Evolutionary conservation across 2,329 filamentous ascomycete species (phyloP), one percentile per base, ranked within the genome.

Genomic region (Aspergillus vadensis): DNA sequence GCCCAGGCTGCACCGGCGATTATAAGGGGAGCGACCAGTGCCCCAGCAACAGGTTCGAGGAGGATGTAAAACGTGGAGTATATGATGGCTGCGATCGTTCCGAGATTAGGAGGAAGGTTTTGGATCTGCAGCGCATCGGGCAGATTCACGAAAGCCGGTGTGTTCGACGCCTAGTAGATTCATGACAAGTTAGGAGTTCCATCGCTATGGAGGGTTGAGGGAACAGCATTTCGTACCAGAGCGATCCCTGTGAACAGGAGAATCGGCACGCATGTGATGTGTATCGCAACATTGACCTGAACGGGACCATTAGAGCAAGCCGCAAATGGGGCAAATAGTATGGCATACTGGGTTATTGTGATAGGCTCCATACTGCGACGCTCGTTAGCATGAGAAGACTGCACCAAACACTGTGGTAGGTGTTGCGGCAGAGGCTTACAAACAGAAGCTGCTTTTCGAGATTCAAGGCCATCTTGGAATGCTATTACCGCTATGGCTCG

Each of bases 11-110:
- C 89, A 57, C 86, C 87, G 19, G 81, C 89, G 47, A 98, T 80
- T 62, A 97, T 87, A 32, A 97, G 81, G 3, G 91, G 85, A 5
- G 91, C 88, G 44, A 97, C 81, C 27, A 91, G 80, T 10, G 86
- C 88, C 54, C 95, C 95, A 10, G 95, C 95, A 0, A 98, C 92
- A 1, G 95, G 95, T 74, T 99, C 95, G 71, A 99, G 88, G 21
- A 99, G 85, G 51, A 98, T 83, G 74, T 98, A 99, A 58, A 97
- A 85, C 2, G 84, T 84, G 39, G 89, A 85, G 78, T 95, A 97
- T 27, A 88, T 68, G 9, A 86, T 69, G 44, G 82, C 82, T 55
- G 77, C 80, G 60, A 85, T 79, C 3, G 86, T 88, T 54, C 84
- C 86, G 61, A 83, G 73, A 63, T 88, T 88, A 27, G 83, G 78